phyloP scores from a whole-genome alignment of 169 alveolate genomes.

The Cryptosporidium andersoni region DNA sequence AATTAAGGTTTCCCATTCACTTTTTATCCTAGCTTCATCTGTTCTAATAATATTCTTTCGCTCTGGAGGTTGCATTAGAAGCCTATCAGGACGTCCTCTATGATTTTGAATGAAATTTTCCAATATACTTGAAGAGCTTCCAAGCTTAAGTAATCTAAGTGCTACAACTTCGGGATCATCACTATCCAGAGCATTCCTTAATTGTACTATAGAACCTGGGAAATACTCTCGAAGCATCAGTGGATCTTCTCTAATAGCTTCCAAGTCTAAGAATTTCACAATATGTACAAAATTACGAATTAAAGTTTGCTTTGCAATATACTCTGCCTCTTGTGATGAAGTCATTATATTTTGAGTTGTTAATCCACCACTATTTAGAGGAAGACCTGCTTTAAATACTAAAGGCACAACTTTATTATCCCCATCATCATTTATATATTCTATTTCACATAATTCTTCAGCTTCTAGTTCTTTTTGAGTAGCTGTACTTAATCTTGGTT shows the following conservation, averaged over 20 bases:
- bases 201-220: slow-evolving; percentile 43
- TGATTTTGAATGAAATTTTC: slow-evolving; percentile 39
- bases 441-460: slow-evolving; percentile 20
- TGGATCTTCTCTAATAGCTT: slow-evolving; percentile 43
- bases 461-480: slow-evolving; percentile 41
- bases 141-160: slow-evolving; percentile 22
- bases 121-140: slow-evolving; percentile 27
- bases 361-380: neutral
- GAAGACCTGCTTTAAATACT: neutral
- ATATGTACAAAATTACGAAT: slow-evolving; percentile 46
- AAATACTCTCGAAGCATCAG: slow-evolving; percentile 35
- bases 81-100: slow-evolving; percentile 34
- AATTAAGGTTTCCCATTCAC: slow-evolving; percentile 13
- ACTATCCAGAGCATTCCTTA: slow-evolving; percentile 42
- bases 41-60: neutral
- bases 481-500: slow-evolving; percentile 32
- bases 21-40: neutral
- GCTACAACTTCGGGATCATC: slow-evolving; percentile 60
- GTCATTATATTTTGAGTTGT: neutral
- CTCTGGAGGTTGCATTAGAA: neutral
- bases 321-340: slow-evolving; percentile 49
- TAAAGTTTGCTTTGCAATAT: slow-evolving; percentile 43
- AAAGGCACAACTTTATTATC: neutral
- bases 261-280: slow-evolving; percentile 22
- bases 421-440: slow-evolving; percentile 1